A percentile compares a stretch with the other conserved stretches of the same genome.
Conservation (phyloP, 2,329 filamentous ascomycete species). For the Endothia cerciana region DNA sequence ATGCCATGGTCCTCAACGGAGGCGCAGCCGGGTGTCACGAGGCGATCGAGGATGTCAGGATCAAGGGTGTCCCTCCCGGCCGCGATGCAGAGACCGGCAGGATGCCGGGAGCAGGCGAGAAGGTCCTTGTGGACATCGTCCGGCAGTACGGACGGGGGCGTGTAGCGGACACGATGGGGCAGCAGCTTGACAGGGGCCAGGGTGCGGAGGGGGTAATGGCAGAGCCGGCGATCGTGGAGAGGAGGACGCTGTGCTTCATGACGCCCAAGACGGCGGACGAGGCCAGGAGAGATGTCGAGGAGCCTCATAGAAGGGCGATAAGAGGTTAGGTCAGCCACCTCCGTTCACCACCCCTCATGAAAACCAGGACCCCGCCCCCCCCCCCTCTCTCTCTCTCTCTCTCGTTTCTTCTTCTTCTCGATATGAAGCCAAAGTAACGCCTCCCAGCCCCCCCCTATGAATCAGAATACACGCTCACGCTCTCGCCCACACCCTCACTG, state of each 20-base stretch:
- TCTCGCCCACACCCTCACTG: slow-evolving; percentile 70
- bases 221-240: slow-evolving; percentile 47
- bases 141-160: slow-evolving; percentile 47
- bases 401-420: background rate
- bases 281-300: slow-evolving; percentile 21
- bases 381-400: no score
- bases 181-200: slow-evolving; percentile 11
- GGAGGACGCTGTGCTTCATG: slow-evolving; percentile 58
- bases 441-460: slow-evolving; percentile 7
- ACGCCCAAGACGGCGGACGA: slow-evolving; percentile 36
- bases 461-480: slow-evolving; percentile 28
- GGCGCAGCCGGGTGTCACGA: slow-evolving; percentile 50
- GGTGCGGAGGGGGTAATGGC: slow-evolving; percentile 13
- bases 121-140: slow-evolving; percentile 56
- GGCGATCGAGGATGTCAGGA: slow-evolving; percentile 44
- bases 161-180: slow-evolving; percentile 31
- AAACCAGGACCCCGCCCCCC: no score
- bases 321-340: slow-evolving; percentile 35
- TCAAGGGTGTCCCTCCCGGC: slow-evolving; percentile 28
- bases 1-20: slow-evolving; percentile 44
- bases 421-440: background rate
- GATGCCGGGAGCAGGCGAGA: slow-evolving; percentile 39
- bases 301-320: slow-evolving; percentile 36
- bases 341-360: background rate
- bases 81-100: slow-evolving; percentile 32